Evolutionary conservation across 2,329 filamentous ascomycete species (phyloP), one percentile per base, ranked within the genome.

Genomic region (Phialophora chinensis): DNA sequence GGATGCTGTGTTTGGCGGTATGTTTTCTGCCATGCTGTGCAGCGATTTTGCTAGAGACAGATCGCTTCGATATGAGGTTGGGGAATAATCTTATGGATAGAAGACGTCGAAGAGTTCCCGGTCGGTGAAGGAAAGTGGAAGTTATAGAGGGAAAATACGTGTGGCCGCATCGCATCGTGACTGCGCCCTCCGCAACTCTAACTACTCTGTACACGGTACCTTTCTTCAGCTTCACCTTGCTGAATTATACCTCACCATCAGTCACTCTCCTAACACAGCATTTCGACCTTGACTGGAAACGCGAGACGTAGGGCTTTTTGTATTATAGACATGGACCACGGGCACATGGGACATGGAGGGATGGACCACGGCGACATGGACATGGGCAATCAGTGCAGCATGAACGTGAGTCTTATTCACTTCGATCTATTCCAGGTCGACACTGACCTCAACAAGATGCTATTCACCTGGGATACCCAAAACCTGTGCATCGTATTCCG

Each of bases 401-500:
- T 97, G 92, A 97, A 93, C 79, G 93, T 94, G 81, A 75, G 89
- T 23, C 8, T 12, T 74, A 60, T 65, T 59, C 61, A 47, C 53
- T 20, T 12, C 54, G 33, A 33, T 50, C 27, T 50, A n/a, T 42
- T 54, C 20, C 53, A 20, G 35, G 14, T n/a, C 47, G 33, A 61
- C 38, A 56, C 60, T 72, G 55, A 68, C 57, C 27, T 12, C 38
- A 58, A 4, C 73, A 14, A 97, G 93, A 98, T 97, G 94, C 88
- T 98, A 72, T 99, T 99, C 83, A 98, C 93, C 68, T 99, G 94
- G 94, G 88, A 93, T 78, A 94, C 93, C 2, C 87, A 85, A 64
- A 91, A 98, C 81, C 91, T 99, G 71, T 99, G 95, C 85, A 96
- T 99, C 79, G 87, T 99, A 79, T 99, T 98, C 84, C 86, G 85